Conservation (phyloP, 2,329 filamentous ascomycete genomes). For the Verticillium nubilum region DNA sequence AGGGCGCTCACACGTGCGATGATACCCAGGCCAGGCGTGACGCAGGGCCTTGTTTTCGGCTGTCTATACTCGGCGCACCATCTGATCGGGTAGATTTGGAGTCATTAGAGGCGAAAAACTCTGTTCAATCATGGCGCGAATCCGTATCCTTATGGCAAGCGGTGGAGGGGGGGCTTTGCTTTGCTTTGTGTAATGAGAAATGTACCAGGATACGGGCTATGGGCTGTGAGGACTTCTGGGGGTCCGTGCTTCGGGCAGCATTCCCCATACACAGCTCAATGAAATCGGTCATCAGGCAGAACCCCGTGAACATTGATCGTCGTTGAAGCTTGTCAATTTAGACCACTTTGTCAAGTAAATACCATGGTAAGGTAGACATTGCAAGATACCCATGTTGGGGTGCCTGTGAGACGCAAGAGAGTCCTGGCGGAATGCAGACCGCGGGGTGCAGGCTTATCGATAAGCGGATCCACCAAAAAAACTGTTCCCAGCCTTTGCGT, state of each 20-base stretch:
- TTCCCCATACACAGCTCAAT: neutral
- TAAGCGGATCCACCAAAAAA: neutral
- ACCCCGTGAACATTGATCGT: too few relatives aligned
- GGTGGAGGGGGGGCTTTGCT: neutral
- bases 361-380: too few relatives aligned
- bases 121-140: neutral
- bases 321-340: too few relatives aligned
- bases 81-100: neutral
- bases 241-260: neutral
- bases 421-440: neutral
- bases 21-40: neutral
- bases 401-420: neutral
- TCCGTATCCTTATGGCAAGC: neutral
- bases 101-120: neutral
- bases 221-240: neutral
- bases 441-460: slow-evolving; percentile 5
- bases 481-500: neutral
- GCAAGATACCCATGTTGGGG: too few relatives aligned
- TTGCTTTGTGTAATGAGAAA: neutral
- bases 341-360: too few relatives aligned
- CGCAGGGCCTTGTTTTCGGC: neutral
- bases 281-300: neutral
- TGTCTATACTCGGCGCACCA: neutral
- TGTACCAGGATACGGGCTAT: neutral
- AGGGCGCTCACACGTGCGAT: neutral